phyloP scores from a whole-genome alignment of 805 yeast genomes.

The Candida insectorum region DNA sequence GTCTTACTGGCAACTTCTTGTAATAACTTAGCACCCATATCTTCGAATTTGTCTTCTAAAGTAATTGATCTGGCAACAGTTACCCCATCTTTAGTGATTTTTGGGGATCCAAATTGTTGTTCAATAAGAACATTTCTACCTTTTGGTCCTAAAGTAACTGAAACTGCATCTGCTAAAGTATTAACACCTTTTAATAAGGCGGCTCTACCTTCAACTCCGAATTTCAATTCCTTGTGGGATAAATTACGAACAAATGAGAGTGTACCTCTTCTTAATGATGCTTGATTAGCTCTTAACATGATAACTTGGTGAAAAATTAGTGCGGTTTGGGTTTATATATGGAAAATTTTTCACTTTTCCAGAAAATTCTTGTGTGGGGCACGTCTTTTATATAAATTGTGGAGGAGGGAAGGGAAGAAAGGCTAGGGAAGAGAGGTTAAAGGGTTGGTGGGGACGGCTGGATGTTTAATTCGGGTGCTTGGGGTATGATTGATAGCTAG shows the following conservation, averaged over 20 bases:
- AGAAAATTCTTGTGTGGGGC: conserved; percentile 10
- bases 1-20: conserved; percentile 98
- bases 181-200: conserved; percentile 92
- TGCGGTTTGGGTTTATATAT: conserved; percentile 1
- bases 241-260: conserved; percentile 41
- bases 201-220: conserved; percentile 97
- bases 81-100: conserved; percentile 98
- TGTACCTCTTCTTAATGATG: conserved; percentile 6
- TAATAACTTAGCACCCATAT: conserved; percentile 90
- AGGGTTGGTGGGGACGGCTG: too few species aligned
- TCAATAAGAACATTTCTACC: conserved; percentile 97
- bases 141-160: conserved; percentile 95
- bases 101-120: conserved; percentile 95
- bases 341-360: conserved; percentile 15
- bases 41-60: conserved; percentile 87
- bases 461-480: too few species aligned
- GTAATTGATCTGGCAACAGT: conserved; percentile 88
- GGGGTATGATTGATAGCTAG: too few species aligned
- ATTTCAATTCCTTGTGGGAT: conserved; percentile 89
- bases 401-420: too few species aligned
- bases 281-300: conserved; percentile 10
- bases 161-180: conserved; percentile 91
- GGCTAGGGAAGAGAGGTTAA: too few species aligned
- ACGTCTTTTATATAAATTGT: too few species aligned
- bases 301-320: conserved; percentile 1